Percentiles rank a stretch among this genome's conserved stretches.
phyloP scores from a whole-genome alignment of 2,329 filamentous ascomycete genomes.

The Biscogniauxia mediterranea region DNA sequence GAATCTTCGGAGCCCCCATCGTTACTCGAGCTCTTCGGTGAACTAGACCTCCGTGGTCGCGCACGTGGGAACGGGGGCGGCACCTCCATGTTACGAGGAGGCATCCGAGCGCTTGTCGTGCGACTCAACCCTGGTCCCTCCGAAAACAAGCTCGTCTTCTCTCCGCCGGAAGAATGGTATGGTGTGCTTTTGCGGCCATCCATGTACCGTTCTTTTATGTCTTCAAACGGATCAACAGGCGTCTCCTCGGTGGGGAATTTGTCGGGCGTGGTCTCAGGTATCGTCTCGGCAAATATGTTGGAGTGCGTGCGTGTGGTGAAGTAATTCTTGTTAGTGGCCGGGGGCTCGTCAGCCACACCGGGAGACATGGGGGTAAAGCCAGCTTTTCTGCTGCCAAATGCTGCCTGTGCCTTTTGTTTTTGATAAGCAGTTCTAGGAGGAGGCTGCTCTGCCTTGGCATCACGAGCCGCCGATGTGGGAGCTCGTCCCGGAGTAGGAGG shows the following conservation, averaged over 20 bases:
- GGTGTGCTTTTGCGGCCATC: slow-evolving; percentile 57
- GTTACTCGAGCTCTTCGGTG: slow-evolving; percentile 28
- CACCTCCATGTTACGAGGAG: slow-evolving; percentile 26
- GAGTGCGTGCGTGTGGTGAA: slow-evolving; percentile 37
- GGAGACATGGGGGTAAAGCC: slow-evolving; percentile 52
- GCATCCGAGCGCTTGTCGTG: slow-evolving; percentile 45
- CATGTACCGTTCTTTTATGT: slow-evolving; percentile 44
- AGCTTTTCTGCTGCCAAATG: slow-evolving; percentile 50
- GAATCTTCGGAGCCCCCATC: slow-evolving; percentile 29
- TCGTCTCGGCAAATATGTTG: slow-evolving; percentile 30
- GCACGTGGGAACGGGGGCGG: slow-evolving; percentile 28
- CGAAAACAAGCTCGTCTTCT: slow-evolving; percentile 59
- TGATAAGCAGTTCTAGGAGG: slow-evolving; percentile 52
- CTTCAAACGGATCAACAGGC: slow-evolving; percentile 46
- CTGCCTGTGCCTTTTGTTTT: slow-evolving; percentile 52
- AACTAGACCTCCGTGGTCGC: slow-evolving; percentile 29
- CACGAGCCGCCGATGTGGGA: slow-evolving; percentile 28
- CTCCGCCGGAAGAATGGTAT: slow-evolving; percentile 55
- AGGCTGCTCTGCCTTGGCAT: slow-evolving; percentile 30
- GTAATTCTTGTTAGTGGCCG: slow-evolving; percentile 51
- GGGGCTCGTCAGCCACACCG: slow-evolving; percentile 50
- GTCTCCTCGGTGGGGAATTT: slow-evolving; percentile 15
- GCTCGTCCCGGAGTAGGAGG: slow-evolving; percentile 29
- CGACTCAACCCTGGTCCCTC: slow-evolving; percentile 41
- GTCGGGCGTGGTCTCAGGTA: slow-evolving; percentile 16